phyloP scores from a whole-genome alignment of 108 stramenopile genomes.

The Parmales sp. region DNA sequence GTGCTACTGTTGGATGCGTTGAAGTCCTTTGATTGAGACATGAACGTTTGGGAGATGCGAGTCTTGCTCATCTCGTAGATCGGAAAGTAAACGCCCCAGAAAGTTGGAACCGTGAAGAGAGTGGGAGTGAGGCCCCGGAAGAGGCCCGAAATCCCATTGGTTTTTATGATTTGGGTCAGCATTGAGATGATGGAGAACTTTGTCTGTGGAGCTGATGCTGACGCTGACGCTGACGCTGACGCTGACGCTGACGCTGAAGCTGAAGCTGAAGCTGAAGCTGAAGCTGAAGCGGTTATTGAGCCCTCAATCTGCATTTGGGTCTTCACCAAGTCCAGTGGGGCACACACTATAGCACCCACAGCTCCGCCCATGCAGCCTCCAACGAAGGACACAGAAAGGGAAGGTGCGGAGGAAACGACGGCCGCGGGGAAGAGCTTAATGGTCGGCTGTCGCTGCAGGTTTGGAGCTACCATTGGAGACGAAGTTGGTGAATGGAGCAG shows the following conservation, averaged over 20 bases:
- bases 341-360: slow-evolving; percentile 63
- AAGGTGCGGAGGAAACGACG: too few relatives aligned
- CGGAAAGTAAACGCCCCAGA: slow-evolving; percentile 78
- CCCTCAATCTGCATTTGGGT: slow-evolving; percentile 75
- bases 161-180: slow-evolving; percentile 43
- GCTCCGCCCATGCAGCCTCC: slow-evolving; percentile 40
- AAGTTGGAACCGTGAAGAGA: slow-evolving; percentile 70
- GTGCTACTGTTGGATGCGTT: slow-evolving; percentile 40
- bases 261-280: background rate
- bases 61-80: slow-evolving; percentile 41
- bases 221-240: background rate
- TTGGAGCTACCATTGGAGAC: too few relatives aligned
- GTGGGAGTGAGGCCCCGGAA: slow-evolving; percentile 82
- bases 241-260: background rate
- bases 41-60: background rate
- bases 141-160: slow-evolving; percentile 62
- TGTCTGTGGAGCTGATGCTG: background rate
- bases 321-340: slow-evolving; percentile 73
- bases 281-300: background rate
- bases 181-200: background rate
- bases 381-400: background rate
- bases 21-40: background rate
- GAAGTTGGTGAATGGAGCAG: too few relatives aligned
- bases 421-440: too few relatives aligned
- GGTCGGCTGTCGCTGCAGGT: too few relatives aligned